Percentiles rank a stretch among this genome's conserved stretches.
phyloP scores from a whole-genome alignment of 2,329 filamentous ascomycete genomes.

The Aspergillus clavatus region DNA sequence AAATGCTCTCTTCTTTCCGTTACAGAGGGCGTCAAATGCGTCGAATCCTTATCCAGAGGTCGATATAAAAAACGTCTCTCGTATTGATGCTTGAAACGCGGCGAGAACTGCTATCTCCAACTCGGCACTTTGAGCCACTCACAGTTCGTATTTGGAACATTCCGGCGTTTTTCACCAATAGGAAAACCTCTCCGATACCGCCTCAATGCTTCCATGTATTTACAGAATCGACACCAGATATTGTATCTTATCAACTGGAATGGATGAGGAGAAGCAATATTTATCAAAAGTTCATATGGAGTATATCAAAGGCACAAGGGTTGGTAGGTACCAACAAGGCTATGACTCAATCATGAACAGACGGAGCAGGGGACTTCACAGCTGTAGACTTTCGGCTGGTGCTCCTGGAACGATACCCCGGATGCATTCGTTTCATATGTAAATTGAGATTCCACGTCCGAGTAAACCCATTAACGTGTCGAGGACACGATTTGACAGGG shows the following conservation, averaged over 20 bases:
- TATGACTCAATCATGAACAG: not conserved
- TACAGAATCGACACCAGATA: not conserved
- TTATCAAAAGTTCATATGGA: not conserved
- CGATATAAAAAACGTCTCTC: not conserved
- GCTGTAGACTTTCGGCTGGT: not conserved
- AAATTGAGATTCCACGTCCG: conserved; percentile 36
- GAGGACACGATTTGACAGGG: conserved; percentile 26
- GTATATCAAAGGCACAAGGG: no score
- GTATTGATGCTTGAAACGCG: conserved; percentile 5
- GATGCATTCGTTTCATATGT: conserved; percentile 33
- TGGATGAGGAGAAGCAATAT: not conserved
- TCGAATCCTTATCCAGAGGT: not conserved
- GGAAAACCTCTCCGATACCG: not conserved
- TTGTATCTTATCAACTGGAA: not conserved
- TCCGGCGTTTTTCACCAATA: conserved; percentile 3
- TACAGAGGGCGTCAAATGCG: no score
- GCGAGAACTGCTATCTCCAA: not conserved
- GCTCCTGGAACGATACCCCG: conserved; percentile 12
- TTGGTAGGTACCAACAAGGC: not conserved
- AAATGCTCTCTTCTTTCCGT: no score
- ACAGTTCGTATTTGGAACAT: not conserved
- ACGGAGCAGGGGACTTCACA: not conserved
- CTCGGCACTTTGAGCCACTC: conserved; percentile 1
- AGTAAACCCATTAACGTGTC: conserved; percentile 31
- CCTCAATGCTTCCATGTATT: not conserved